Evolutionary conservation across 208 protist species (phyloP).

Genomic region (Acanthamoeba healyi): DNA sequence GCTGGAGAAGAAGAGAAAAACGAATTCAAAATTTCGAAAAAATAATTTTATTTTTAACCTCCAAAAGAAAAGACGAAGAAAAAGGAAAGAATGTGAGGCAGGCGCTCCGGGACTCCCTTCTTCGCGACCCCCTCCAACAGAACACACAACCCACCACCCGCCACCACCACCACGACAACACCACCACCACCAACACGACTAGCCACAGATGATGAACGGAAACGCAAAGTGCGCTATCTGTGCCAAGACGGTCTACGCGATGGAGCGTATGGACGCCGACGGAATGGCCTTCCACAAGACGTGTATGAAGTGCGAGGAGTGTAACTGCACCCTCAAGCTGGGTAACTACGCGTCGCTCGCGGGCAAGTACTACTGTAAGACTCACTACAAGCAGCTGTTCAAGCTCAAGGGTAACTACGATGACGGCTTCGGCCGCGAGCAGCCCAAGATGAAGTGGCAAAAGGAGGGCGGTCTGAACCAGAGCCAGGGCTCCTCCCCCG

Average conservation of each 20-base stretch:
- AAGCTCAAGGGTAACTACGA: constrained; percentile 60
- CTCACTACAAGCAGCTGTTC: constrained; percentile 66
- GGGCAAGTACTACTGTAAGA: constrained; percentile 74
- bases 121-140: too few relatives aligned
- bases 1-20: neutral
- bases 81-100: too few relatives aligned
- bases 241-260: constrained; percentile 82
- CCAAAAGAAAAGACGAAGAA: too few relatives aligned
- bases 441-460: constrained; percentile 64
- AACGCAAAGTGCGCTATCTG: constrained; percentile 77
- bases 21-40: neutral
- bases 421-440: constrained; percentile 32
- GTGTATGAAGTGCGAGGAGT: constrained; percentile 83
- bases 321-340: constrained; percentile 80
- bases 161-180: too few relatives aligned
- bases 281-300: constrained; percentile 56
- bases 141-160: too few relatives aligned
- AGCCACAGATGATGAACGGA: too few relatives aligned
- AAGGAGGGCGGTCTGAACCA: constrained; percentile 20
- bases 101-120: too few relatives aligned
- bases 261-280: constrained; percentile 73
- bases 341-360: constrained; percentile 85
- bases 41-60: neutral
- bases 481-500: constrained; percentile 14
- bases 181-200: too few relatives aligned